Base-by-base conservation (phyloP, 1,139 yeast genomes). In the Pichia sp. region DNA sequence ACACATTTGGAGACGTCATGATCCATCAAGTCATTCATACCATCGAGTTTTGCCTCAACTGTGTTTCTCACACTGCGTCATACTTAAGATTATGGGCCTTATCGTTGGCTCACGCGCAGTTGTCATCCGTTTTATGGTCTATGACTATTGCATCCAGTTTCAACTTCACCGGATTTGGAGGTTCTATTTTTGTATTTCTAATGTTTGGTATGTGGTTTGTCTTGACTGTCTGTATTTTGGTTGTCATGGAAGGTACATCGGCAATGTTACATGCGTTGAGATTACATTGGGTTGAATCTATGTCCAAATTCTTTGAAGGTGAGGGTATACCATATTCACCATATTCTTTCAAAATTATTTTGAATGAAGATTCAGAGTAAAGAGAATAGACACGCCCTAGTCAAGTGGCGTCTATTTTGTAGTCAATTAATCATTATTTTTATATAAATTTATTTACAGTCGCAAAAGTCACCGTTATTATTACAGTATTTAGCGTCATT, bases 271-370 rank as follows among this genome's bases (percentile, higher is more conserved):
- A 84, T 63, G 79, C 90, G 29, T 73, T 84, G 61, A 79, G 94
- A 71, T 72, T 84, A 60, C 94, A 84, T 61, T 84, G 94, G 94
- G 94, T 84, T 46, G 94, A 84, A 63, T 77, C 88, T 36, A 84
- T 84, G 94, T 81, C 88, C 49, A 84, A 84, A 66, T 84, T 78
- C 64, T 84, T 84, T 55, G 90, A 81, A 61, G 94, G 94, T 65
- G 92, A 83, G 58, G 94, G 94, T 55, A 65, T 74, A 47, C 72
- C 80, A 27, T 84, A 80, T 59, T 77, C 73, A 50, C 92, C 94
- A 32, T 84, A 81, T 57, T 75, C 79, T 1, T 82, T 83, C 37
- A 41, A 36, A 2, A 33, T 48, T 2, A 44, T 52, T 33, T 37
- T 54, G 27, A 29, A 37, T 3, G 49, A 48, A 32, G 37, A 26